Conservation (phyloP, 129 eudicot species). For the Saposhnikovia divaricata region DNA sequence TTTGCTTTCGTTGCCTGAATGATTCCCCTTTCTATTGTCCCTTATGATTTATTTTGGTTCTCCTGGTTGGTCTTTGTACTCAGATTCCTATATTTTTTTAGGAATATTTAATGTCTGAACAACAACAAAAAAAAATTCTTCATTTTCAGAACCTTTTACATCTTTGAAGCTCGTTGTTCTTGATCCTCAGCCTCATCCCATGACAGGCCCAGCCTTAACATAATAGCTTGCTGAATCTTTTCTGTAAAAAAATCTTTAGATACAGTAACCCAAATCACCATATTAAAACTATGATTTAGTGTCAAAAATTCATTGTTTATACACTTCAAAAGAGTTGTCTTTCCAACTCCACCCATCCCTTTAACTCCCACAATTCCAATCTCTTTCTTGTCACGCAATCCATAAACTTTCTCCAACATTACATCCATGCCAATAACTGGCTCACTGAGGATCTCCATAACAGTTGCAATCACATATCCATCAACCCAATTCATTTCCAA, state of each 20-base stretch:
- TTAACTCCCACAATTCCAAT: conserved; percentile 16
- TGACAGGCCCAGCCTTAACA: conserved; percentile 23
- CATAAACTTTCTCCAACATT: conserved; percentile 20
- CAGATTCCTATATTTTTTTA: neutral
- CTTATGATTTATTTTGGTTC: neutral
- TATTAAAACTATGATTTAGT: conserved; percentile 18
- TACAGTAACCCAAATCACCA: conserved; percentile 28
- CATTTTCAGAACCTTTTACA: conserved; percentile 22
- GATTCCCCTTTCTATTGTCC: too few relatives aligned
- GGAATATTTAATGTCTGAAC: neutral
- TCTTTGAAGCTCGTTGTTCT: conserved; percentile 22
- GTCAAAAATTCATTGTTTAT: conserved; percentile 12
- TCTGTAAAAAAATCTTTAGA: conserved; percentile 25
- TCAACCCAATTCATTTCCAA: conserved; percentile 20
- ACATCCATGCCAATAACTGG: conserved; percentile 28
- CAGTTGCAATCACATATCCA: conserved; percentile 16
- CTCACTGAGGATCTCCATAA: conserved; percentile 23
- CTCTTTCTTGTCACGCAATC: conserved; percentile 6
- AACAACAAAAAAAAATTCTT: conserved; percentile 23
- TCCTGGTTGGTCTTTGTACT: neutral
- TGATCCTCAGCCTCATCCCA: conserved; percentile 22
- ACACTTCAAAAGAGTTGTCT: conserved; percentile 18
- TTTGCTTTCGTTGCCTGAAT: too few relatives aligned
- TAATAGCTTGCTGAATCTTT: conserved; percentile 28
- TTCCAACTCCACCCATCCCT: conserved; percentile 25